phyloP scores from a whole-genome alignment of 2,329 filamentous ascomycete genomes.

The Ophioceras dolichostomum region DNA sequence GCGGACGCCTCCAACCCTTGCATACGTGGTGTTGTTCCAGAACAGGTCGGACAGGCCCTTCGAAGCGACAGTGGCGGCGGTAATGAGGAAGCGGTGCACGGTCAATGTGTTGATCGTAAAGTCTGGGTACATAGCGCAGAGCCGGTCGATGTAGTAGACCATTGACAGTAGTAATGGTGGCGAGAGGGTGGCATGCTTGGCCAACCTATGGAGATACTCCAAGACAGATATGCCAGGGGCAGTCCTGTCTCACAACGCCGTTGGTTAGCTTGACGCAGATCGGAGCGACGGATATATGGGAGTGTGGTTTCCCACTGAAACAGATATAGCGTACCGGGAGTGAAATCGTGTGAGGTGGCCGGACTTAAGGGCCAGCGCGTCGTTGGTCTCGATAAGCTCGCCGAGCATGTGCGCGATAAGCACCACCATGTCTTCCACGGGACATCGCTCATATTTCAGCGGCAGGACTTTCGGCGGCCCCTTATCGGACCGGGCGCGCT shows the following conservation, averaged over 20 bases:
- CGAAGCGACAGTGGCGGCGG: conserved; percentile 85
- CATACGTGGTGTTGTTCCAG: conserved; percentile 97
- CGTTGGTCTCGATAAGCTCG: conserved; percentile 89
- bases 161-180: conserved; percentile 93
- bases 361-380: conserved; percentile 71
- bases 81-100: conserved; percentile 94
- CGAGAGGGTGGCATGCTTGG: conserved; percentile 85
- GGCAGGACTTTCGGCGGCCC: conserved; percentile 50
- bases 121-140: conserved; percentile 83
- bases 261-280: too few relatives aligned
- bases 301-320: background rate
- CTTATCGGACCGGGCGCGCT: conserved; percentile 39
- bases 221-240: conserved; percentile 85
- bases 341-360: conserved; percentile 90
- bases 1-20: conserved; percentile 83
- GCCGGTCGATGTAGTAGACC: conserved; percentile 96
- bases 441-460: conserved; percentile 66
- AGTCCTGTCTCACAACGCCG: conserved; percentile 27
- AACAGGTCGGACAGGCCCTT: conserved; percentile 96
- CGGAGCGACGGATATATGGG: background rate
- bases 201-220: conserved; percentile 86
- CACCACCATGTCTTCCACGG: conserved; percentile 75
- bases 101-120: conserved; percentile 96
- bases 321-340: conserved; percentile 51
- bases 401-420: conserved; percentile 92